Percentiles rank a stretch among this genome's conserved stretches.
Conservation (phyloP, 352 stramenopile species). For the Phytophthora nicotianae region DNA sequence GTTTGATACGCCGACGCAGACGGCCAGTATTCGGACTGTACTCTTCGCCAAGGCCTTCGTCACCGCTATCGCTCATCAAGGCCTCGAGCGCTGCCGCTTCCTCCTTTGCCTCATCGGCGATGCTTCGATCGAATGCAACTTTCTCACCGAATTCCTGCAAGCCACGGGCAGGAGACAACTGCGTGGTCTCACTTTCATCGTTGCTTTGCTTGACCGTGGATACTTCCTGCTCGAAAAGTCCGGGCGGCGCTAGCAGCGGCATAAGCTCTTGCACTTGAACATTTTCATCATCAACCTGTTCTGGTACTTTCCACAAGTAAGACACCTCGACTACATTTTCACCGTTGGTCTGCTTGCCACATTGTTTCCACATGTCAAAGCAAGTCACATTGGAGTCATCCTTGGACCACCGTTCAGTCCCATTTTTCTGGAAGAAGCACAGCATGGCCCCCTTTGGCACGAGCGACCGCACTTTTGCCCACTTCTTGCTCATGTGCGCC, state of each 20-base stretch:
- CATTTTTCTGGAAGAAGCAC: conserved; percentile 63
- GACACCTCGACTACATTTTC: conserved; percentile 79
- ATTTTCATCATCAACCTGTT: conserved; percentile 15
- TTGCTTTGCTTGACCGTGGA: conserved; percentile 29
- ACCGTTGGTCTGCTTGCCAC: conserved; percentile 59
- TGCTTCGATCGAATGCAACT: conserved; percentile 47
- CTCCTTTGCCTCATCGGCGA: conserved; percentile 28
- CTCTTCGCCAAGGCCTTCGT: conserved; percentile 29
- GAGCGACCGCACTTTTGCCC: conserved; percentile 47
- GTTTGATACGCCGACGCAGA: conserved; percentile 57
- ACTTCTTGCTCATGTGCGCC: conserved; percentile 83
- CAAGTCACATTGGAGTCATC: conserved; percentile 58
- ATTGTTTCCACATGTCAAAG: conserved; percentile 76
- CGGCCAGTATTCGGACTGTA: conserved; percentile 40
- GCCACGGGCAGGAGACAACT: conserved; percentile 31
- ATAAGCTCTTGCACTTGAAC: conserved; percentile 22
- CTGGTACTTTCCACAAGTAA: conserved; percentile 54
- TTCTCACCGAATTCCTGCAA: conserved; percentile 52
- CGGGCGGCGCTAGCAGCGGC: conserved; percentile 25
- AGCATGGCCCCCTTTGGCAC: conserved; percentile 39
- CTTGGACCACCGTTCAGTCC: conserved; percentile 49
- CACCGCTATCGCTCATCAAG: conserved; percentile 28
- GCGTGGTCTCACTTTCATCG: conserved; percentile 25
- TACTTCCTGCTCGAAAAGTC: conserved; percentile 34
- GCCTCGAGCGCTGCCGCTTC: conserved; percentile 22